Conservation (phyloP, 2,329 filamentous ascomycete species). For the Alternaria sp. region DNA sequence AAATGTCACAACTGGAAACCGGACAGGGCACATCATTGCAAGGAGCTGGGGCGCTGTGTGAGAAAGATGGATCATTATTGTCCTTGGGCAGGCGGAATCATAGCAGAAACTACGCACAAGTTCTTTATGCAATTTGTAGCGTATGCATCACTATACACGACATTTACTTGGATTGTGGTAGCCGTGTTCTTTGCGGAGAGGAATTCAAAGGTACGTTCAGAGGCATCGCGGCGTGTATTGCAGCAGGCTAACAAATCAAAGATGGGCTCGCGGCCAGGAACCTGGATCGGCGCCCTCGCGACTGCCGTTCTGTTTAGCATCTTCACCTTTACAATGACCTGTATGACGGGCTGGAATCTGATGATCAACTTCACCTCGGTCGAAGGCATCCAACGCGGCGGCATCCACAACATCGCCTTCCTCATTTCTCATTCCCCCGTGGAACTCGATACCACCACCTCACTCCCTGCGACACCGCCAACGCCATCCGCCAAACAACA, state of each 20-base stretch:
- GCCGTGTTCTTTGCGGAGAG: slow-evolving; percentile 70
- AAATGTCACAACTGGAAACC: slow-evolving; percentile 87
- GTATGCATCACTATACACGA: slow-evolving; percentile 74
- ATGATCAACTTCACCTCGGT: slow-evolving; percentile 83
- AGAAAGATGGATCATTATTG: slow-evolving; percentile 95
- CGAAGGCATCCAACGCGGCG: slow-evolving; percentile 71
- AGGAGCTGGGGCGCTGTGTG: slow-evolving; percentile 81
- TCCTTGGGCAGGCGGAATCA: slow-evolving; percentile 92
- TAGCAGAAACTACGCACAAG: slow-evolving; percentile 86
- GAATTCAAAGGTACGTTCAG: slow-evolving; percentile 54
- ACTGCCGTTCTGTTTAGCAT: slow-evolving; percentile 76
- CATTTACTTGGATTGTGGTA: slow-evolving; percentile 68
- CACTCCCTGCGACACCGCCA: slow-evolving; percentile 23
- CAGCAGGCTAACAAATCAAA: slow-evolving; percentile 15
- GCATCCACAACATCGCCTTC: slow-evolving; percentile 77
- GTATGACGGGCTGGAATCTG: slow-evolving; percentile 74
- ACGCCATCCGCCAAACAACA: slow-evolving; percentile 18
- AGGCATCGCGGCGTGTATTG: too few species aligned
- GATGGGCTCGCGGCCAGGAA: slow-evolving; percentile 37
- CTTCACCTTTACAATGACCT: slow-evolving; percentile 81
- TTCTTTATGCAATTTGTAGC: slow-evolving; percentile 89
- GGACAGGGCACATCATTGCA: slow-evolving; percentile 86
- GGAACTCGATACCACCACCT: slow-evolving; percentile 13
- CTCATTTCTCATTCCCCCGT: slow-evolving; percentile 49
- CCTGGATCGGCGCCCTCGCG: slow-evolving; percentile 70